Percentiles rank a stretch among this genome's conserved stretches.
These are phyloP conservation scores for Inga oerstediana DNA, from an alignment of 306 rosid genomes.

Conservation along the genomic window DNA sequence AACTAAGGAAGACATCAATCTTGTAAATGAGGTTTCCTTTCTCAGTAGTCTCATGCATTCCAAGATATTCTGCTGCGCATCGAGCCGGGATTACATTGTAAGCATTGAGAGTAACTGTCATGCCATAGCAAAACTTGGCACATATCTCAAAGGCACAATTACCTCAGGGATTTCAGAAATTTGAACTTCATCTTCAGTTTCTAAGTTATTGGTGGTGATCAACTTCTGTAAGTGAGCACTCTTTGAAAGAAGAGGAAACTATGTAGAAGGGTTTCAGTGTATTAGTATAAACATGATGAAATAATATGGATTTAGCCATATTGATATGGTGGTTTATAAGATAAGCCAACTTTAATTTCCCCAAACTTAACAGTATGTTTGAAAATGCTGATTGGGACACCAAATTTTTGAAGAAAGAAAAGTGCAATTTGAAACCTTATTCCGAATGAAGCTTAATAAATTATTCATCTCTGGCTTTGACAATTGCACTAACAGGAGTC, in stretches of 20 bases:
- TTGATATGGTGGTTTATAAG: constrained; percentile 19
- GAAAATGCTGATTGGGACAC: neutral
- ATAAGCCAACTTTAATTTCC: constrained; percentile 23
- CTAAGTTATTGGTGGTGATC: constrained; percentile 59
- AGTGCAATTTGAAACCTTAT: neutral
- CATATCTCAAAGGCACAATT: constrained; percentile 84
- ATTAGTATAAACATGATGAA: constrained; percentile 38
- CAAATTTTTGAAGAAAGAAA: constrained; percentile 13
- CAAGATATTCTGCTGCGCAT: constrained; percentile 90
- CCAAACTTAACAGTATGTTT: neutral
- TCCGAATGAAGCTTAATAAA: constrained; percentile 10
- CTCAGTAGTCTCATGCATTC: constrained; percentile 84
- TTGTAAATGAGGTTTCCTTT: constrained; percentile 93
- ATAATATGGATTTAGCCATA: constrained; percentile 12
- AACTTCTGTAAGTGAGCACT: constrained; percentile 76
- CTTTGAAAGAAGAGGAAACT: constrained; percentile 96
- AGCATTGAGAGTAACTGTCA: constrained; percentile 90
- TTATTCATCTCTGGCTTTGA: constrained; percentile 5
- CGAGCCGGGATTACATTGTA: constrained; percentile 76
- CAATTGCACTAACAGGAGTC: neutral
- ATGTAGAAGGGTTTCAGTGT: constrained; percentile 29
- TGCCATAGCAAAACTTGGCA: constrained; percentile 94
- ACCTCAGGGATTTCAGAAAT: constrained; percentile 85
- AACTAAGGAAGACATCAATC: constrained; percentile 86
- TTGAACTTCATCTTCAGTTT: constrained; percentile 57